Conservation (phyloP, 805 yeast genomes). For the Candida glaebosa region DNA sequence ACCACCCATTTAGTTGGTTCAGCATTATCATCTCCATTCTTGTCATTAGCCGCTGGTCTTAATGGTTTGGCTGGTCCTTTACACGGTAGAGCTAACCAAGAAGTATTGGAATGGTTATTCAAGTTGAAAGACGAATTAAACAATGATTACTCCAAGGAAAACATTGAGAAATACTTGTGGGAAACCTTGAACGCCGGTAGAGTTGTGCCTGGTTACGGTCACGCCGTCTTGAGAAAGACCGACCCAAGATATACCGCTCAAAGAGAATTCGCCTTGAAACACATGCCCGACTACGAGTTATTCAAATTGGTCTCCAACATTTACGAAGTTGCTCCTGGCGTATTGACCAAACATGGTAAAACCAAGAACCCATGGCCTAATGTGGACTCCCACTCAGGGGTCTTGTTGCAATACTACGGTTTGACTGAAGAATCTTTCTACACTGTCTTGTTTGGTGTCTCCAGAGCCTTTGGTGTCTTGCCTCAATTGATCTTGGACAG, state of each 20-base stretch:
- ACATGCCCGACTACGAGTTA: constrained; percentile 58
- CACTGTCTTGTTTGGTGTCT: constrained; percentile 80
- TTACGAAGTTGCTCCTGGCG: constrained; percentile 71
- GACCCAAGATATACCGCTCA: constrained; percentile 80
- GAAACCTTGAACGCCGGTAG: constrained; percentile 65
- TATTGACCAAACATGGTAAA: constrained; percentile 74
- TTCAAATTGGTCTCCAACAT: constrained; percentile 65
- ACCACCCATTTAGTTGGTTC: constrained; percentile 81
- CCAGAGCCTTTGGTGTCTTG: constrained; percentile 76
- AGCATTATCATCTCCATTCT: constrained; percentile 72
- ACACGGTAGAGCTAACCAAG: constrained; percentile 85
- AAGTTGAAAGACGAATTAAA: constrained; percentile 61
- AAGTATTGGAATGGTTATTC: constrained; percentile 71
- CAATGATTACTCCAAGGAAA: constrained; percentile 52
- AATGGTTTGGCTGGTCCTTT: constrained; percentile 85
- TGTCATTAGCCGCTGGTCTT: constrained; percentile 74
- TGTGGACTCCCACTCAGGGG: constrained; percentile 79
- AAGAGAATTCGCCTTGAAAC: constrained; percentile 62
- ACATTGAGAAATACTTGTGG: constrained; percentile 70
- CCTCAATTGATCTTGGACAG: constrained; percentile 80
- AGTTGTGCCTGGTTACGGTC: constrained; percentile 87
- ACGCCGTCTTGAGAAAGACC: constrained; percentile 78
- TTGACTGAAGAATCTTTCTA: constrained; percentile 68
- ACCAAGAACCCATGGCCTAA: constrained; percentile 85
- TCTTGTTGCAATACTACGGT: constrained; percentile 76